Percentiles rank a stretch among this genome's conserved stretches.
These are phyloP conservation scores for Erysimum cheiranthoides DNA, from an alignment of 345 rosid species.

Conservation along the genomic window DNA sequence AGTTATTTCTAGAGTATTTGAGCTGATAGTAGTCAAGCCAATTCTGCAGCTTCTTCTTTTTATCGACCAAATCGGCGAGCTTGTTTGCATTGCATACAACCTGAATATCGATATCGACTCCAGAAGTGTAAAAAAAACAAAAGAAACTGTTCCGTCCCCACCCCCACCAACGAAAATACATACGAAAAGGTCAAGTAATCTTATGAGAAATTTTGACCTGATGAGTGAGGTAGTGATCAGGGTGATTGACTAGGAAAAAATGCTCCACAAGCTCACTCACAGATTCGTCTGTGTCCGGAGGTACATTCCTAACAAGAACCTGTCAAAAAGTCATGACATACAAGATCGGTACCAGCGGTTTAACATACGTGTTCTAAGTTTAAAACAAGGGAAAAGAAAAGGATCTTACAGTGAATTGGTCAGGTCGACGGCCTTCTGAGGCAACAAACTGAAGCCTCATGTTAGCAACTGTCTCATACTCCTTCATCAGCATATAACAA, in stretches of 20 bases:
- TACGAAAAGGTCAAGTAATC: slow-evolving; percentile 1
- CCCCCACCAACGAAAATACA: not conserved
- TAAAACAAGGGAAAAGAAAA: not conserved
- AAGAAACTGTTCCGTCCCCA: not conserved
- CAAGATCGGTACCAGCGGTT: not conserved
- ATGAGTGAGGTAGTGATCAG: slow-evolving; percentile 75
- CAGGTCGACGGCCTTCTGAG: slow-evolving; percentile 82
- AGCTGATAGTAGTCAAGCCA: slow-evolving; percentile 89
- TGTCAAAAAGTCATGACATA: slow-evolving; percentile 28
- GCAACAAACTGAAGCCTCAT: slow-evolving; percentile 91
- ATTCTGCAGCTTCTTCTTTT: slow-evolving; percentile 70
- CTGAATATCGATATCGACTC: slow-evolving; percentile 50
- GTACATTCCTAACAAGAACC: slow-evolving; percentile 88
- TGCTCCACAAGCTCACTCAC: slow-evolving; percentile 88
- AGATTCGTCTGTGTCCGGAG: slow-evolving; percentile 78
- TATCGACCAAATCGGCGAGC: slow-evolving; percentile 75
- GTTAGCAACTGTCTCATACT: slow-evolving; percentile 77
- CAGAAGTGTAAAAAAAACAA: not conserved
- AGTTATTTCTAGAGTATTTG: slow-evolving; percentile 61
- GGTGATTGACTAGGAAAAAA: slow-evolving; percentile 85
- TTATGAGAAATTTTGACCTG: slow-evolving; percentile 51
- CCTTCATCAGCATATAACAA: slow-evolving; percentile 73
- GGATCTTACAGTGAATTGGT: slow-evolving; percentile 79
- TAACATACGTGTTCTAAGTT: not conserved
- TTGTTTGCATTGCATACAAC: slow-evolving; percentile 87